Percentiles rank a stretch among this genome's conserved stretches.
These are phyloP conservation scores for Angomonas desouzai DNA, from an alignment of 208 protist species.

Conservation along the genomic window DNA sequence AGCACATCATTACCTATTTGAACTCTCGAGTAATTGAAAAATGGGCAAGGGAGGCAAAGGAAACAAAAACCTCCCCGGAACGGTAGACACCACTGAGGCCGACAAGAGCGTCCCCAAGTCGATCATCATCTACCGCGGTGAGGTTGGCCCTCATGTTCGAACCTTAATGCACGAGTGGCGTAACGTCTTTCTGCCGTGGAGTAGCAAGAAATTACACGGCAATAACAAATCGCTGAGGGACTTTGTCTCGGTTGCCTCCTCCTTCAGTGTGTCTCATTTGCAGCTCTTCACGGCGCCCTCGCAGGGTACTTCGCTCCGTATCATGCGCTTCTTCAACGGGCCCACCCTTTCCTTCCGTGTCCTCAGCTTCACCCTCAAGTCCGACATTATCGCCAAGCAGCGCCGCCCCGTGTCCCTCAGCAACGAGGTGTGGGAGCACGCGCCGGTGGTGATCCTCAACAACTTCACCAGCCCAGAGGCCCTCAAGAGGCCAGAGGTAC, in stretches of 20 bases:
- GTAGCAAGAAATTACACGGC: slow-evolving; percentile 83
- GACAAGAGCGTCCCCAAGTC: slow-evolving; percentile 87
- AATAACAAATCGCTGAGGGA: slow-evolving; percentile 90
- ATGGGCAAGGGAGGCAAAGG: slow-evolving; percentile 20
- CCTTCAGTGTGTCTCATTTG: slow-evolving; percentile 79
- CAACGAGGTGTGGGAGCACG: slow-evolving; percentile 68
- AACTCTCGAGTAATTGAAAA: background rate
- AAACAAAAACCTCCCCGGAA: slow-evolving; percentile 54
- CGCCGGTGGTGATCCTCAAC: slow-evolving; percentile 90
- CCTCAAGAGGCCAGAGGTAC: slow-evolving; percentile 54
- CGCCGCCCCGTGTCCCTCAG: slow-evolving; percentile 57
- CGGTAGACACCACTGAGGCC: slow-evolving; percentile 81
- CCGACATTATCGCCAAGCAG: slow-evolving; percentile 76
- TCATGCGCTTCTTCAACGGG: slow-evolving; percentile 89
- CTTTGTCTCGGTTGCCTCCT: slow-evolving; percentile 73
- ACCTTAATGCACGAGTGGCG: slow-evolving; percentile 90
- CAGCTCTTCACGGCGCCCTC: slow-evolving; percentile 85
- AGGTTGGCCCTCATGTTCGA: slow-evolving; percentile 74
- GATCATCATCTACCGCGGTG: slow-evolving; percentile 89
- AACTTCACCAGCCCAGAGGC: slow-evolving; percentile 86
- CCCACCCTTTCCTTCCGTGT: slow-evolving; percentile 88
- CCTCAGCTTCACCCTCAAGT: slow-evolving; percentile 78
- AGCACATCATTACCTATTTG: too few relatives aligned
- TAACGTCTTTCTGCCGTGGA: slow-evolving; percentile 87
- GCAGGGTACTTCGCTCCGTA: slow-evolving; percentile 81